These are phyloP conservation scores for Diaporthe aspalathi DNA, from an alignment of 2,329 filamentous ascomycete genomes.

Conservation along the genomic window DNA sequence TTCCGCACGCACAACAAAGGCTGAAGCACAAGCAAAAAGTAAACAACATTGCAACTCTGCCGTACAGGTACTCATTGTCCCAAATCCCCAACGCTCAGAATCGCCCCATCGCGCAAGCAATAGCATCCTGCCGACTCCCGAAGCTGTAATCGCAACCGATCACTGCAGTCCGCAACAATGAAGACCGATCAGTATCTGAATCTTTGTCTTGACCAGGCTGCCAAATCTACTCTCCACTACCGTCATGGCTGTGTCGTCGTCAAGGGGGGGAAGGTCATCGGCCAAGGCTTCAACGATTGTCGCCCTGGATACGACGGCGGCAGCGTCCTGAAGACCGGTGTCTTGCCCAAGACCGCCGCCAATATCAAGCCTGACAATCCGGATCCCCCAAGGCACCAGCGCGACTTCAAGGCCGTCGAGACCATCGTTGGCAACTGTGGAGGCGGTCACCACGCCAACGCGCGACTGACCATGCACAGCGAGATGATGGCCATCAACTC, in stretches of 20 bases:
- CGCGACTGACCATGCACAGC: slow-evolving; percentile 62
- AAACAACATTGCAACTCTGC: neutral
- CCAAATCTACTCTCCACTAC: slow-evolving; percentile 60
- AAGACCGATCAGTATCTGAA: slow-evolving; percentile 57
- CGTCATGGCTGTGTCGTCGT: slow-evolving; percentile 61
- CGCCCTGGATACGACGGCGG: slow-evolving; percentile 62
- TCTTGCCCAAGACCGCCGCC: slow-evolving; percentile 49
- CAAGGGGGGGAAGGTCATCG: slow-evolving; percentile 64
- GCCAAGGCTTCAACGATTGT: slow-evolving; percentile 62
- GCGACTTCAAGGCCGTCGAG: slow-evolving; percentile 54
- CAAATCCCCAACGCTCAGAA: neutral
- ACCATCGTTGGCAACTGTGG: slow-evolving; percentile 42
- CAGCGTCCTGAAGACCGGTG: slow-evolving; percentile 58
- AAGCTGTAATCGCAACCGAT: neutral
- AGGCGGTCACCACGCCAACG: slow-evolving; percentile 53
- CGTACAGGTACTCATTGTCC: neutral
- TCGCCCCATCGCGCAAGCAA: slow-evolving; percentile 2
- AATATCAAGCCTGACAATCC: slow-evolving; percentile 45
- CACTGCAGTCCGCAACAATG: slow-evolving; percentile 35
- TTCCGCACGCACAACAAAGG: neutral
- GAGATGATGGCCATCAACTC: slow-evolving; percentile 68
- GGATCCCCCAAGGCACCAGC: slow-evolving; percentile 49
- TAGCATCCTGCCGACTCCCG: neutral
- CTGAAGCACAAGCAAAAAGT: neutral
- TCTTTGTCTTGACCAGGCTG: slow-evolving; percentile 63